Conservation (phyloP, 345 rosid genomes). For the Noccaea bulbosa region DNA sequence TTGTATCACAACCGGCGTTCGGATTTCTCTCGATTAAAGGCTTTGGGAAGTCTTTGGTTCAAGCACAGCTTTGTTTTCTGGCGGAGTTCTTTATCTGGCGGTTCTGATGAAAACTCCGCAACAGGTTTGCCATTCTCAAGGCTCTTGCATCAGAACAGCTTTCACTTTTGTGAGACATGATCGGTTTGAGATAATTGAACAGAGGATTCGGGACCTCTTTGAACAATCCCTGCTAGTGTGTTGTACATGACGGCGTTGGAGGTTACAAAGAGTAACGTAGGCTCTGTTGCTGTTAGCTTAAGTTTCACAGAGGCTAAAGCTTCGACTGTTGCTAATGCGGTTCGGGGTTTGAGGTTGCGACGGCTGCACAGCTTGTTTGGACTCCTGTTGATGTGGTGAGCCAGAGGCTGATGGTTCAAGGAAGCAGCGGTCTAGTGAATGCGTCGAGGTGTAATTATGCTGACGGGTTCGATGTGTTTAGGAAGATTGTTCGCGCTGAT, state of each 20-base stretch:
- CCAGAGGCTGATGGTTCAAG: constrained; percentile 92
- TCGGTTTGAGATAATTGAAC: constrained; percentile 76
- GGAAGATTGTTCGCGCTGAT: constrained; percentile 69
- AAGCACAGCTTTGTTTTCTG: constrained; percentile 89
- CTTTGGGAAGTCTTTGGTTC: too few species aligned
- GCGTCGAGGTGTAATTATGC: constrained; percentile 61
- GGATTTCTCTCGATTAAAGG: too few species aligned
- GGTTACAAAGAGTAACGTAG: constrained; percentile 84
- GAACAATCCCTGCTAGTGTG: constrained; percentile 92
- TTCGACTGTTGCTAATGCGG: constrained; percentile 69
- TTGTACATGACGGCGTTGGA: constrained; percentile 89
- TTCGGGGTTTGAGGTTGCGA: constrained; percentile 82
- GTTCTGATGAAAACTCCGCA: constrained; percentile 87
- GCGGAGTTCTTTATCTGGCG: constrained; percentile 82
- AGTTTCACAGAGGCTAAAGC: constrained; percentile 77
- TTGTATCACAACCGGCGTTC: too few species aligned
- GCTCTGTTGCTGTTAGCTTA: constrained; percentile 63
- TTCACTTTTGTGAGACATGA: constrained; percentile 61
- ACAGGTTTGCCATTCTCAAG: constrained; percentile 68
- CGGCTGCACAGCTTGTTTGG: constrained; percentile 96
- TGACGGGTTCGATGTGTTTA: constrained; percentile 84
- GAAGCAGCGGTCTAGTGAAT: constrained; percentile 46
- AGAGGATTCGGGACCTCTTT: constrained; percentile 91
- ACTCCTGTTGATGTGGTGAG: constrained; percentile 95
- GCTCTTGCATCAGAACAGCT: constrained; percentile 60